Evolutionary conservation across 2,329 filamentous ascomycete genomes (phyloP), one percentile per base, ranked within the genome.

Genomic region (Ascochyta rabiei): DNA sequence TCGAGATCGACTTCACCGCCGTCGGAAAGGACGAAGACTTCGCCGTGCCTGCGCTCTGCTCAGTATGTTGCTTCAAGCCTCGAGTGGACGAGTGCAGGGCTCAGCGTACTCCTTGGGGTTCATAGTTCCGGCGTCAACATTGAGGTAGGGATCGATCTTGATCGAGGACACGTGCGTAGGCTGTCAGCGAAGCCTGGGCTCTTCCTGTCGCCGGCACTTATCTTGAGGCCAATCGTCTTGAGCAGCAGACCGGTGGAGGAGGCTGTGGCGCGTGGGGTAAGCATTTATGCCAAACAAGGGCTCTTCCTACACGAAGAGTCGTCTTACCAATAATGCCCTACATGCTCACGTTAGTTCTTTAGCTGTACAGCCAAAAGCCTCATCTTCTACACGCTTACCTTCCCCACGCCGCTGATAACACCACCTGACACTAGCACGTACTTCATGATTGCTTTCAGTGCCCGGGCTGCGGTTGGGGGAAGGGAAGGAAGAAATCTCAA

Each of bases 1-100:
- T 91, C 88, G 54, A 91, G 83, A 69, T 90, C 88, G 60, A 87
- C 84, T 75, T 91, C 89, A 63, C 89, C 89, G 60, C 90, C 90
- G 69, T 95, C 91, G 66, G 90, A 86, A 53, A 95, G 84, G 43
- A 97, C 93, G 72, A 93, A 96, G 64, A 89, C 89, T 78, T 96
- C 93, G 62, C 93, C 93, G 72, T 96, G 91, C 75, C 87, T 89
- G 62, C 40, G 47, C 19, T 37, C 28, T 42, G 35, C 49, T 69
- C 38, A 68, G 61, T 57, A 42, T 35, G 30, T 47, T 47, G 34
- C 21, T 18, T 13, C n/a, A 21, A 26, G 30, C n/a, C 26, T 45
- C 18, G 13, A 2, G 21, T 15, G 21, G 30, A 6, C 21, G 15
- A 2, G 24, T 19, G 21, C 30, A 6, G 30, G 18, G 52, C 33